Conservation (phyloP, 106 monocot species). For the Platanthera guangdongensis region DNA sequence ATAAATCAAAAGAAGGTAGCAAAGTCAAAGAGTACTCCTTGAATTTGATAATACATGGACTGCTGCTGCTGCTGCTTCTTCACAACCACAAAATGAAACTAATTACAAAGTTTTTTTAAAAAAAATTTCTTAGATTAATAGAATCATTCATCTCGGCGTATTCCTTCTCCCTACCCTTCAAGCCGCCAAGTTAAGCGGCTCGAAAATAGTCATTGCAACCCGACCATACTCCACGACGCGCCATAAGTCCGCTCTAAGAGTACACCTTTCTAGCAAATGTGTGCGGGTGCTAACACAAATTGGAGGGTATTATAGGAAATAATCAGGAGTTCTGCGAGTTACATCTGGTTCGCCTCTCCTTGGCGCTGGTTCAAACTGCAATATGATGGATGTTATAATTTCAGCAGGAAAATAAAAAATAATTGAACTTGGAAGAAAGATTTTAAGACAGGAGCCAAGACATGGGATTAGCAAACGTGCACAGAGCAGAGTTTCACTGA, state of each 20-base stretch:
- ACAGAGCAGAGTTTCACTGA: too few relatives aligned
- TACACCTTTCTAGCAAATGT: too few relatives aligned
- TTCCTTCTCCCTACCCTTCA: neutral
- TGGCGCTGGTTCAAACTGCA: constrained; percentile 68
- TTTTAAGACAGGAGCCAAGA: too few relatives aligned
- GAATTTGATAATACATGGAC: neutral
- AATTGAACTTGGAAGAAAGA: too few relatives aligned
- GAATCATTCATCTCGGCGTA: neutral
- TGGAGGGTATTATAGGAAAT: constrained; percentile 31
- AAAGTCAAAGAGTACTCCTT: neutral
- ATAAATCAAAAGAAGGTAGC: neutral
- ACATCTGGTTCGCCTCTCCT: constrained; percentile 72
- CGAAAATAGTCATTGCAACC: neutral
- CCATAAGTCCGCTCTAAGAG: too few relatives aligned
- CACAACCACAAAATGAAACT: neutral
- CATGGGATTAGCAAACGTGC: too few relatives aligned
- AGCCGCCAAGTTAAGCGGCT: neutral
- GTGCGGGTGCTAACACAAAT: too few relatives aligned
- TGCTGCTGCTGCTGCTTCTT: neutral
- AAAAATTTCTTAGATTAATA: neutral
- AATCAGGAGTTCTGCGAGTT: constrained; percentile 65
- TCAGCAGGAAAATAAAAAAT: too few relatives aligned
- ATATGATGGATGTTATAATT: neutral
- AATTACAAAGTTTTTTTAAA: neutral
- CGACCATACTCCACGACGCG: neutral